Conservation (phyloP, 495 filamentous ascomycete genomes). For the Talaromyces nanjingensis region DNA sequence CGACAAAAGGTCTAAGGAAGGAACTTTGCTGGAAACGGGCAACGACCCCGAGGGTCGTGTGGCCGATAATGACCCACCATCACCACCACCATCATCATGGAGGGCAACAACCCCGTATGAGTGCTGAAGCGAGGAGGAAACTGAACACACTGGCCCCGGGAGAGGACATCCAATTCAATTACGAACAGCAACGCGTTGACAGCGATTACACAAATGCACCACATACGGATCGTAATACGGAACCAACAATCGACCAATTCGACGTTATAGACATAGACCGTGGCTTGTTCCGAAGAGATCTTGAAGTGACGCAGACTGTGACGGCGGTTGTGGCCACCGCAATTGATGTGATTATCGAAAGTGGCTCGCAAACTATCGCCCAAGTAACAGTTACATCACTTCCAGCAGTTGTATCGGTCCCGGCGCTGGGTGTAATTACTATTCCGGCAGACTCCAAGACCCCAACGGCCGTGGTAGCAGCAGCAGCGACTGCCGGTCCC, state of each 20-base stretch:
- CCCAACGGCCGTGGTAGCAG: background rate
- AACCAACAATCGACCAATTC: background rate
- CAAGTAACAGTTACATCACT: constrained; percentile 8
- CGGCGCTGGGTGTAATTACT: constrained; percentile 5
- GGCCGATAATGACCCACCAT: constrained; percentile 20
- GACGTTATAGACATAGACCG: background rate
- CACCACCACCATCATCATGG: constrained; percentile 17
- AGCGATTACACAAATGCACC: background rate
- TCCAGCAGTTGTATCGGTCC: constrained; percentile 10
- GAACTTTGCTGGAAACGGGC: background rate
- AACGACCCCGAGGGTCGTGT: background rate
- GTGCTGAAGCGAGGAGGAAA: constrained; percentile 10
- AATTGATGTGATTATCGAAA: constrained; percentile 9
- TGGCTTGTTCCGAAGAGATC: background rate
- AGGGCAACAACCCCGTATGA: constrained; percentile 15
- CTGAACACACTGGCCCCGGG: background rate
- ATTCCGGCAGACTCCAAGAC: constrained; percentile 7
- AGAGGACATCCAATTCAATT: background rate
- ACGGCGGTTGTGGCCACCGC: constrained; percentile 3
- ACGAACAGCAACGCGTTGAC: background rate
- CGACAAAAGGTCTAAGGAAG: background rate
- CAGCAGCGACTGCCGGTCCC: constrained; percentile 5
- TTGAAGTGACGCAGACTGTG: constrained; percentile 4
- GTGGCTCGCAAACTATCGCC: constrained; percentile 7
- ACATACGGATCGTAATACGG: background rate